Conservation (phyloP, 441 rosid genomes). For the Euphorbia schlechtendalii region DNA sequence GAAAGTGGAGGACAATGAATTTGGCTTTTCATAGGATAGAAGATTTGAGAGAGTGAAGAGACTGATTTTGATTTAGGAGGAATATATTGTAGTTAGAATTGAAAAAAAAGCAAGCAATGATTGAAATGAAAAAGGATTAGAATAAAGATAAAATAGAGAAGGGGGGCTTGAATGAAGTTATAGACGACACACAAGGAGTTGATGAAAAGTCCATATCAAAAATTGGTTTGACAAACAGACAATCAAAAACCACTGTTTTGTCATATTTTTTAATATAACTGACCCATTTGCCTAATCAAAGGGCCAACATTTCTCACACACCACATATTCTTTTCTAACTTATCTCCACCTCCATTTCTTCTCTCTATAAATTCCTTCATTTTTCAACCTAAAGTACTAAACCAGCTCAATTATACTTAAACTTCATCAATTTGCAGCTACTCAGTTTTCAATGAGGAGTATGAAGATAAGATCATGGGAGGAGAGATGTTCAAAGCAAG, state of each 20-base stretch:
- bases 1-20: neutral
- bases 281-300: constrained; percentile 28
- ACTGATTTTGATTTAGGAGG: neutral
- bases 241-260: no score
- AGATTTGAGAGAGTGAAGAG: constrained; percentile 1
- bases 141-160: no score
- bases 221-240: constrained; percentile 27
- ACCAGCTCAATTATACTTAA: no score
- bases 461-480: constrained; percentile 49
- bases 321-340: constrained; percentile 22
- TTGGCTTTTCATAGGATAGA: neutral
- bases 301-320: constrained; percentile 34
- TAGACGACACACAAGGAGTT: constrained; percentile 19
- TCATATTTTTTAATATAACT: no score
- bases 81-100: constrained; percentile 7
- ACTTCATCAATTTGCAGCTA: constrained; percentile 28
- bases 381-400: neutral
- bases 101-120: neutral
- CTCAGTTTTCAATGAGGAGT: constrained; percentile 26
- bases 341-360: constrained; percentile 25
- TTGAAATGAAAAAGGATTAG: neutral
- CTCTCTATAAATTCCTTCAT: constrained; percentile 13
- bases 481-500: constrained; percentile 56
- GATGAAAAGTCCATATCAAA: constrained; percentile 25
- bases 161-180: constrained; percentile 11